These are phyloP conservation scores for Epithele typhae DNA, from an alignment of 768 basidiomycete genomes.

Conservation along the genomic window DNA sequence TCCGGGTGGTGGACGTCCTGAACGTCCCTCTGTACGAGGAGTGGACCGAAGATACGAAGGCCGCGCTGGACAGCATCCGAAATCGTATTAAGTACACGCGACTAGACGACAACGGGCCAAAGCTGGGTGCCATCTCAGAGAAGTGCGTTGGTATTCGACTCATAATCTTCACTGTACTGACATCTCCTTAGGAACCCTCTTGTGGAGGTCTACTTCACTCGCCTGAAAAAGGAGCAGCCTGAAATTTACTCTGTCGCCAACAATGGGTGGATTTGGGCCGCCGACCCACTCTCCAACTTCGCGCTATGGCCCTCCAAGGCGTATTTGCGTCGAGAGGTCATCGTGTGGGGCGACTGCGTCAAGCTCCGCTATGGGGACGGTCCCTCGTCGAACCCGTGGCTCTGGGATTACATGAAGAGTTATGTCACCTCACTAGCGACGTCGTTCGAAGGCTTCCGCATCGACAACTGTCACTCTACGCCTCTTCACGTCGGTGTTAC, in stretches of 20 bases:
- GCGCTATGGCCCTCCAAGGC: constrained; percentile 89
- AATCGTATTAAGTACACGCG: constrained; percentile 78
- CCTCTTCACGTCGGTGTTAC: constrained; percentile 94
- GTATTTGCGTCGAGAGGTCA: constrained; percentile 93
- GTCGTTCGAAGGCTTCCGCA: constrained; percentile 92
- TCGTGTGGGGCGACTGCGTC: constrained; percentile 97
- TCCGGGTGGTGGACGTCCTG: constrained; percentile 72
- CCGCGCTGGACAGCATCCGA: constrained; percentile 69
- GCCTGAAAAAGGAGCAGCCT: constrained; percentile 53
- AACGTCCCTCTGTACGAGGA: constrained; percentile 87
- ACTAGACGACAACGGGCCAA: constrained; percentile 80
- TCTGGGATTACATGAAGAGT: constrained; percentile 87
- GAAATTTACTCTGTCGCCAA: constrained; percentile 80
- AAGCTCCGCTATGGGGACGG: constrained; percentile 90
- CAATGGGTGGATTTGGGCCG: constrained; percentile 99
- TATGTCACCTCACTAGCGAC: constrained; percentile 81
- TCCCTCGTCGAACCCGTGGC: constrained; percentile 83
- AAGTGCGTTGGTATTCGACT: constrained; percentile 43
- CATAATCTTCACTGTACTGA: background rate
- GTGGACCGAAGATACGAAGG: constrained; percentile 78
- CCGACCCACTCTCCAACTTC: constrained; percentile 92
- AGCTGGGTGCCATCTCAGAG: constrained; percentile 71
- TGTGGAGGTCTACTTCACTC: constrained; percentile 91
- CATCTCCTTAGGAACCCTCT: constrained; percentile 60
- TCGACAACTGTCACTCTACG: constrained; percentile 98